A percentile compares a stretch with the other conserved stretches of the same genome.
Evolutionary conservation across 2,329 filamentous ascomycete genomes (phyloP).

Genomic region (Emergomyces orientalis): DNA sequence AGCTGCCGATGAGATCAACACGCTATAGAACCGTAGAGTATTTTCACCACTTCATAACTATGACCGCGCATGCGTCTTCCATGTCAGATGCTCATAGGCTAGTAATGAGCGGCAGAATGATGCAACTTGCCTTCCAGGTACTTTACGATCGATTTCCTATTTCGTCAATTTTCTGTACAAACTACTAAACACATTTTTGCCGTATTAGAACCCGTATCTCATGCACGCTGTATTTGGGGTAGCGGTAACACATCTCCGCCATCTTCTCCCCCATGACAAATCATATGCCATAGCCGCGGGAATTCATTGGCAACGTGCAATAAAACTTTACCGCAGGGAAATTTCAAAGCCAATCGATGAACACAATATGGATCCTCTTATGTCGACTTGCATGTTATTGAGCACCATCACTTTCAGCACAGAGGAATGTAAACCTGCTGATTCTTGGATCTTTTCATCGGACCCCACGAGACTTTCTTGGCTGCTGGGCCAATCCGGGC

Average conservation of each 20-base stretch:
- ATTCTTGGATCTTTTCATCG: slow-evolving; percentile 30
- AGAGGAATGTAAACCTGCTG: slow-evolving; percentile 23
- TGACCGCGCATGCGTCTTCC: slow-evolving; percentile 14
- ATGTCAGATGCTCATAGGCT: slow-evolving; percentile 13
- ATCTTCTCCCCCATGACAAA: slow-evolving; percentile 21
- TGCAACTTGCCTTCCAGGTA: slow-evolving; percentile 26
- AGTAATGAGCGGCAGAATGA: slow-evolving; percentile 21
- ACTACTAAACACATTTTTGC: not conserved
- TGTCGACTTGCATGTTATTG: slow-evolving; percentile 32
- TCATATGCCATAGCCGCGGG: slow-evolving; percentile 24
- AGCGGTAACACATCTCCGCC: slow-evolving; percentile 26
- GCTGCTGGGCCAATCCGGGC: slow-evolving; percentile 29
- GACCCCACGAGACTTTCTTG: slow-evolving; percentile 27
- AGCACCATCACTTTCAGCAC: slow-evolving; percentile 27
- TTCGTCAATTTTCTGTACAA: not conserved
- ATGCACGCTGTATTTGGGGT: slow-evolving; percentile 31
- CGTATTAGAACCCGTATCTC: slow-evolving; percentile 26
- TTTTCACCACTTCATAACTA: slow-evolving; percentile 25
- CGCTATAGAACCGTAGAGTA: slow-evolving; percentile 15
- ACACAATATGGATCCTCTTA: slow-evolving; percentile 31
- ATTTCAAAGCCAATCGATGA: slow-evolving; percentile 20
- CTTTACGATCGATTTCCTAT: not conserved
- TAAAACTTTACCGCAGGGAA: slow-evolving; percentile 28
- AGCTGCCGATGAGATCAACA: slow-evolving; percentile 6
- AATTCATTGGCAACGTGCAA: slow-evolving; percentile 32